Conservation (phyloP, 306 rosid species). For the Lathyrus sativus region DNA sequence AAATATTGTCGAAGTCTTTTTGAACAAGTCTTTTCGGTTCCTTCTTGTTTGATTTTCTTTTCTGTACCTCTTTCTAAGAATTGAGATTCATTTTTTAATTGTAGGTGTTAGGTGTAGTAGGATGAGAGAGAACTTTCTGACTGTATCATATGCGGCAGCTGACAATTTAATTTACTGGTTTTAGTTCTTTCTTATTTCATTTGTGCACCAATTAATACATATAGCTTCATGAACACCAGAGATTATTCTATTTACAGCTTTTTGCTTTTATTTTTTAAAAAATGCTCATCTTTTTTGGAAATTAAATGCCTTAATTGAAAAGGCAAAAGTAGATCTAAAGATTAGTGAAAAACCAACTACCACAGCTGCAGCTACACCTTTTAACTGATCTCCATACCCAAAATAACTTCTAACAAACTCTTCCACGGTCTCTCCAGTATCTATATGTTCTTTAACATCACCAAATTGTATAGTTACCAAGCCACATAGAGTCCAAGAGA, state of each 20-base stretch:
- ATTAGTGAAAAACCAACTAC: constrained; percentile 58
- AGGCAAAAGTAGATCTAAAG: constrained; percentile 77
- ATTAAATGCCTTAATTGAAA: constrained; percentile 70
- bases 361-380: constrained; percentile 57
- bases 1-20: no score
- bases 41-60: constrained; percentile 27
- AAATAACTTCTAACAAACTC: constrained; percentile 66
- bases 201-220: constrained; percentile 33
- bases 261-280: not conserved
- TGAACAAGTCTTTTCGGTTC: constrained; percentile 24
- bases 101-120: constrained; percentile 48
- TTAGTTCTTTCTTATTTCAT: constrained; percentile 24
- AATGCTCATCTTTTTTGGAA: constrained; percentile 73
- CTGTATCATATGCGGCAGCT: constrained; percentile 79
- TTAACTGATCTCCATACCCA: constrained; percentile 64
- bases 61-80: constrained; percentile 34
- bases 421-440: constrained; percentile 67
- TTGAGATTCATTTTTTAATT: constrained; percentile 52
- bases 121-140: constrained; percentile 50
- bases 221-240: not conserved
- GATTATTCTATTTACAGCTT: not conserved
- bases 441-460: constrained; percentile 57
- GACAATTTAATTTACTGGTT: constrained; percentile 34
- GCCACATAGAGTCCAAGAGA: constrained; percentile 80
- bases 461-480: constrained; percentile 73